These are phyloP conservation scores for Trypanosoma melophagium DNA, from an alignment of 208 protist genomes.

Conservation along the genomic window DNA sequence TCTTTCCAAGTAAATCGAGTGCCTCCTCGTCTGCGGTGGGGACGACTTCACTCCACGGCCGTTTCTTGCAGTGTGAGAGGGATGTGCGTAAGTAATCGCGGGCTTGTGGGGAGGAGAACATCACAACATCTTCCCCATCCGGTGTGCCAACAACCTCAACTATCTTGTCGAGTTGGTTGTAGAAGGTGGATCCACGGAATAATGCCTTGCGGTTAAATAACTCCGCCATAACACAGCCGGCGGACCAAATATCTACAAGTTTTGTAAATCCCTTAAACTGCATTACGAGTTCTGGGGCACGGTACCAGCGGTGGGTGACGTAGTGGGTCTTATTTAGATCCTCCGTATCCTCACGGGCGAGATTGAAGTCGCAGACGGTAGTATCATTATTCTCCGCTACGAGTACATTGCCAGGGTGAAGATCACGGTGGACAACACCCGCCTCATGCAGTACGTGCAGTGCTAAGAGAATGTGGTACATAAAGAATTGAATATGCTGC, in stretches of 20 bases:
- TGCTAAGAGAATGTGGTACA: slow-evolving; percentile 95
- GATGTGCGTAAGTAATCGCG: slow-evolving; percentile 82
- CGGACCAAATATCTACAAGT: slow-evolving; percentile 89
- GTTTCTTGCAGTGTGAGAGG: slow-evolving; percentile 56
- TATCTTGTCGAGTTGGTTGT: slow-evolving; percentile 93
- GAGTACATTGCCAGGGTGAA: slow-evolving; percentile 89
- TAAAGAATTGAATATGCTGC: slow-evolving; percentile 95
- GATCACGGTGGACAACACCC: slow-evolving; percentile 90
- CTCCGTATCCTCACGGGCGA: slow-evolving; percentile 89
- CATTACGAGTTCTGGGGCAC: slow-evolving; percentile 97
- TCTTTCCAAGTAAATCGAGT: slow-evolving; percentile 72
- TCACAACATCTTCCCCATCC: slow-evolving; percentile 83
- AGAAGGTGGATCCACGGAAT: slow-evolving; percentile 90
- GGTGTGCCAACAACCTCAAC: slow-evolving; percentile 91
- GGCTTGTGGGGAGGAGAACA: slow-evolving; percentile 85
- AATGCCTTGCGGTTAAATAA: slow-evolving; percentile 90
- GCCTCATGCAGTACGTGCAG: slow-evolving; percentile 93
- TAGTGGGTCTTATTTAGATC: slow-evolving; percentile 93
- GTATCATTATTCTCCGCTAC: slow-evolving; percentile 93
- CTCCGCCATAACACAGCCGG: slow-evolving; percentile 90
- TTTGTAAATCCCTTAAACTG: slow-evolving; percentile 94
- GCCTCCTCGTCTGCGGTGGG: slow-evolving; percentile 63
- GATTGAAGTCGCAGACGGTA: slow-evolving; percentile 96
- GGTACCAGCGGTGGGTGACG: slow-evolving; percentile 96
- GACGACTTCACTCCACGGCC: slow-evolving; percentile 65